These are phyloP conservation scores for Nakazawaea populi DNA, from an alignment of 805 yeast species.

Conservation along the genomic window DNA sequence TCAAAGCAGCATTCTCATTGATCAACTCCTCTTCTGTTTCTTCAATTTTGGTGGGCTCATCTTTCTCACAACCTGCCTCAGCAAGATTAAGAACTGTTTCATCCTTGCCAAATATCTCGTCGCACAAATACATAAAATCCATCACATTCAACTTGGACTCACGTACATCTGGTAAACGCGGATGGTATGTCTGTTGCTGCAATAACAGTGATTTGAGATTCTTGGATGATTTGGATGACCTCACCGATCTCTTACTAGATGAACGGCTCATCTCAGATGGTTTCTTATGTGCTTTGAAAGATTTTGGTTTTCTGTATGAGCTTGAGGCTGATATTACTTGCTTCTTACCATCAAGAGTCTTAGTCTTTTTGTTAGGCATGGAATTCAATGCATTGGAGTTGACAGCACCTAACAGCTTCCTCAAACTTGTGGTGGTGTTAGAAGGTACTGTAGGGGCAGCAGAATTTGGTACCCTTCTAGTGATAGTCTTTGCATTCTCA, in stretches of 20 bases:
- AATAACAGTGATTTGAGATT: not conserved
- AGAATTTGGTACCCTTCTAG: conserved; percentile 21
- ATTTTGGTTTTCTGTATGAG: conserved; percentile 43
- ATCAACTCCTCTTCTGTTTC: not conserved
- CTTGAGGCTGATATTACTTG: conserved; percentile 40
- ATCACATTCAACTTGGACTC: conserved; percentile 9
- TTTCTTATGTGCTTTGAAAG: conserved; percentile 26
- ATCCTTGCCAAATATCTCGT: conserved; percentile 10
- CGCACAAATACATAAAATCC: conserved; percentile 11
- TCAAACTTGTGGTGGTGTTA: conserved; percentile 6
- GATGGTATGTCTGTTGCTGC: not conserved
- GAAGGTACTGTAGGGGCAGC: not conserved
- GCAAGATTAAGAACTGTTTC: conserved; percentile 9
- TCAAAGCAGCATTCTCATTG: not conserved
- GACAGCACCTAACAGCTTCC: conserved; percentile 4
- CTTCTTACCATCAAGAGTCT: conserved; percentile 23
- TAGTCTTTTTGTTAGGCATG: conserved; percentile 20
- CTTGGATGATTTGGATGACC: not conserved
- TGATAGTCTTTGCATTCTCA: conserved; percentile 20
- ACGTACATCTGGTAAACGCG: conserved; percentile 4
- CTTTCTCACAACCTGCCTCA: not conserved
- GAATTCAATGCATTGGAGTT: conserved; percentile 10
- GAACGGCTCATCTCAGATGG: conserved; percentile 11
- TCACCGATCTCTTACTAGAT: conserved; percentile 8
- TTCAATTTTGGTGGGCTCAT: no score